These are phyloP conservation scores for Cercospora sp. DNA, from an alignment of 2,329 filamentous ascomycete genomes.

Conservation along the genomic window DNA sequence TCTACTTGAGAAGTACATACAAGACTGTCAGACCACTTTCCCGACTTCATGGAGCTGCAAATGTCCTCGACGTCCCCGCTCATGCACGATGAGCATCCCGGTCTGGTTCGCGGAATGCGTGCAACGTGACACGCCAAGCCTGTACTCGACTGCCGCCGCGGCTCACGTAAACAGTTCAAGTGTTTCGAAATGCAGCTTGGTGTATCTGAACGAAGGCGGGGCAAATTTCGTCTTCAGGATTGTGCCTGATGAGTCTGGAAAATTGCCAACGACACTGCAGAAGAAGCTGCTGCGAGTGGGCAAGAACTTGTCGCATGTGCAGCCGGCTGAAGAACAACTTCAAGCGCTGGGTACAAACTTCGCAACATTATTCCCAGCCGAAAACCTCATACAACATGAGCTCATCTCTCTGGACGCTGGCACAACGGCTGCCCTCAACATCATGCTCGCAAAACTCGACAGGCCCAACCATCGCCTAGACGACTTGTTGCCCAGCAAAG, in stretches of 20 bases:
- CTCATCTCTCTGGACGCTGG: slow-evolving; percentile 31
- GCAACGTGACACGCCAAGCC: slow-evolving; percentile 16
- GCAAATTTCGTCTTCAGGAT: slow-evolving; percentile 42
- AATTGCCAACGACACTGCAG: slow-evolving; percentile 25
- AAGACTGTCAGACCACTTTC: not conserved
- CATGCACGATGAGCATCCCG: slow-evolving; percentile 23
- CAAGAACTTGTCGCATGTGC: slow-evolving; percentile 38
- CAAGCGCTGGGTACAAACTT: slow-evolving; percentile 33
- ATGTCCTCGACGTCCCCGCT: not conserved
- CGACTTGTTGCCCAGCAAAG: slow-evolving; percentile 34
- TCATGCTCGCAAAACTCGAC: slow-evolving; percentile 23
- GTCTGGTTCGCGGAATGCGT: slow-evolving; percentile 25
- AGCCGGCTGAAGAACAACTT: slow-evolving; percentile 33
- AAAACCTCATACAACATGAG: slow-evolving; percentile 37
- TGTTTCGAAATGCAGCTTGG: slow-evolving; percentile 24
- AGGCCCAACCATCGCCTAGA: slow-evolving; percentile 31
- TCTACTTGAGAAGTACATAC: not conserved
- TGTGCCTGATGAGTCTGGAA: slow-evolving; percentile 10
- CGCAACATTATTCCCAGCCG: slow-evolving; percentile 33
- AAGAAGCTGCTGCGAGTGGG: slow-evolving; percentile 38
- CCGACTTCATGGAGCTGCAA: slow-evolving; percentile 6
- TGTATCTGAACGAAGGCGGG: slow-evolving; percentile 43
- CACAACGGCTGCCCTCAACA: slow-evolving; percentile 31
- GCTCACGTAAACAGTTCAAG: not conserved
- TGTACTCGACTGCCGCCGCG: slow-evolving; percentile 19